These are phyloP conservation scores for Prunus yedoensis DNA, from an alignment of 331 rosid genomes.

Conservation along the genomic window DNA sequence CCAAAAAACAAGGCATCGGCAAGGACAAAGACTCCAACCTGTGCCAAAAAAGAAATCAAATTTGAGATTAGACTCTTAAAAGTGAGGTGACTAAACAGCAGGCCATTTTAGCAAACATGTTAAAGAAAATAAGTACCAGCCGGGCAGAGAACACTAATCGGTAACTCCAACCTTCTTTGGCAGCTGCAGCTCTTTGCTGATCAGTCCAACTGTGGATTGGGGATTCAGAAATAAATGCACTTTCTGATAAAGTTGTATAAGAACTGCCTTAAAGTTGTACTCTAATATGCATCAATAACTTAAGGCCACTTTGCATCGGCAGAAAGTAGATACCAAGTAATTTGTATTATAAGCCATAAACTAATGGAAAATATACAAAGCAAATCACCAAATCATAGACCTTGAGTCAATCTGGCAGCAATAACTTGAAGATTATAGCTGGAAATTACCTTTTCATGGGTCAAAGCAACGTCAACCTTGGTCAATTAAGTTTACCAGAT, in stretches of 20 bases:
- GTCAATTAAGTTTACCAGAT: not conserved
- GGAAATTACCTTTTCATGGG: not conserved
- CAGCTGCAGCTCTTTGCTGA: conserved; percentile 83
- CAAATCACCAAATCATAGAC: not conserved
- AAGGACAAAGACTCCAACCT: conserved; percentile 66
- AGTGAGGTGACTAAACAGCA: not conserved
- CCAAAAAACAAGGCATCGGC: conserved; percentile 75
- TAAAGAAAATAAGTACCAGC: conserved; percentile 54
- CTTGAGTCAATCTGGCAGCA: too few species aligned
- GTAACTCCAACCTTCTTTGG: conserved; percentile 89
- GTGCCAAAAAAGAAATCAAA: conserved; percentile 27
- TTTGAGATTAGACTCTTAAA: not conserved
- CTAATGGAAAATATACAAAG: not conserved
- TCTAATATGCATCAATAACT: not conserved
- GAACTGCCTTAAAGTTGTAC: not conserved
- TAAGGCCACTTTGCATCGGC: not conserved
- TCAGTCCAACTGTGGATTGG: conserved; percentile 74
- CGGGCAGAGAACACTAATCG: conserved; percentile 83
- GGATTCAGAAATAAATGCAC: conserved; percentile 7
- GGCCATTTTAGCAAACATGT: not conserved
- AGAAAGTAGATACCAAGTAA: not conserved
- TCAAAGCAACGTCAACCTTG: not conserved
- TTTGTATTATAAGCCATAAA: not conserved
- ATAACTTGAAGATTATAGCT: too few species aligned
- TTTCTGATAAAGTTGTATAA: conserved; percentile 8